Conservation (phyloP, 2,329 filamentous ascomycete species). For the Aspergillus sclerotialis region DNA sequence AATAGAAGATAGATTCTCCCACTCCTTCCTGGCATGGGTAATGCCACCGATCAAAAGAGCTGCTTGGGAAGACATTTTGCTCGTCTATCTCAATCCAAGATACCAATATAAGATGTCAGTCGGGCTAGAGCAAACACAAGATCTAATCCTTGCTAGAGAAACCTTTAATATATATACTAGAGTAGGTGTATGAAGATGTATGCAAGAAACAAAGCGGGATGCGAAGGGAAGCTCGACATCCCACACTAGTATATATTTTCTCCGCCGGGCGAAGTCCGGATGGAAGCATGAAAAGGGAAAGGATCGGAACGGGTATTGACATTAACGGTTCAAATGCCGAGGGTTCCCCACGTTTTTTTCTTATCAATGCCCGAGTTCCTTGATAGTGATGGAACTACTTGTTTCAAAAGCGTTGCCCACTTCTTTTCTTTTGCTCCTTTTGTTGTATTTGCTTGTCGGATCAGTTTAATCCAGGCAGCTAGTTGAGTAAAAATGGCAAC, state of each 20-base stretch:
- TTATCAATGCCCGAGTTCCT: constrained; percentile 3
- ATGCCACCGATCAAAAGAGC: constrained; percentile 41
- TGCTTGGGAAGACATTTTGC: constrained; percentile 26
- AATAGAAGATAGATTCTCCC: constrained; percentile 34
- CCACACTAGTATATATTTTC: no score
- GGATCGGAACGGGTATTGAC: constrained; percentile 18
- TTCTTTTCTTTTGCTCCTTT: no score
- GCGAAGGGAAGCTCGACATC: no score
- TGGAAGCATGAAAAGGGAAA: no score
- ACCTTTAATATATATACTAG: no score
- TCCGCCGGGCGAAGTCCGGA: no score
- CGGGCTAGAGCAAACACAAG: constrained; percentile 3
- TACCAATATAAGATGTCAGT: constrained; percentile 32
- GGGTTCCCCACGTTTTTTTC: constrained; percentile 1
- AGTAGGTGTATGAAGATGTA: neutral
- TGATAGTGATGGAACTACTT: no score
- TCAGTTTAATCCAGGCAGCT: constrained; percentile 6
- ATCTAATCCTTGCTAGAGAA: neutral
- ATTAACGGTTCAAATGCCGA: constrained; percentile 8
- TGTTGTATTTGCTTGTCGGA: no score
- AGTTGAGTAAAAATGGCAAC: constrained; percentile 11
- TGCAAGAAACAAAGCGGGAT: constrained; percentile 5
- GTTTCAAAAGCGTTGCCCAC: neutral
- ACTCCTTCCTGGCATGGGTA: constrained; percentile 37
- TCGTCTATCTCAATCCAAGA: no score